Base-by-base conservation (phyloP, 306 rosid species). In the Sophora flavescens region DNA sequence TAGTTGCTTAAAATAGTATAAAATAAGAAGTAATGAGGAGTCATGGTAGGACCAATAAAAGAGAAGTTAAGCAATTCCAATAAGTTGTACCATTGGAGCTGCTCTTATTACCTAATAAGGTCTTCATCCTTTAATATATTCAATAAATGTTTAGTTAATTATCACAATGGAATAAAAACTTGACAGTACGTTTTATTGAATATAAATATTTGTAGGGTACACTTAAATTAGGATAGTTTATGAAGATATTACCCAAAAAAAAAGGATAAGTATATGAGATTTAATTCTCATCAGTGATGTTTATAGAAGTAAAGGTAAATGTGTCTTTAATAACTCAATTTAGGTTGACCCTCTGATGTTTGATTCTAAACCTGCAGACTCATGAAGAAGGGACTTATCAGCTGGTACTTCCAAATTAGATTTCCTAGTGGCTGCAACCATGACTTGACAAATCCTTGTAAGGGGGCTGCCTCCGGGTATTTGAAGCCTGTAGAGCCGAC, bases 291-390 rank as follows among this genome's bases (percentile, higher is more conserved):
- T 16, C 35, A 33, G 5, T n/a, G 30, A 39, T 15, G 48, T 57
- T 14, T 68, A 26, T 41, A 39, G 39, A 42, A 58, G 36, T 36
- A 60, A 14, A 77, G 50, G 6, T 13, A 44, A 42, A 61, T n/a
- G 8, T 70, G 54, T 59, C 11, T 22, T 60, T 38, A 26, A 68
- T 44, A 54, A 79, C 91, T 85, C 45, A 89, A 93, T 72, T 84
- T n/a, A 91, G 52, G 79, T 88, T 66, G 76, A 92, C 86, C 88
- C 90, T 96, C 96, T 90, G n/a, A n/a, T n/a, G n/a, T n/a, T n/a
- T n/a, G n/a, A n/a, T n/a, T n/a, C n/a, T n/a, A n/a, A n/a, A n/a
- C n/a, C n/a, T n/a, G n/a, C n/a, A n/a, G n/a, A n/a, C n/a, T n/a
- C n/a, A n/a, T n/a, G n/a, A n/a, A n/a, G n/a, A n/a, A n/a, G n/a